Percentiles rank a stretch among this genome's conserved stretches.
phyloP scores from a whole-genome alignment of 1,284 basidiomycete genomes.

The Xerocomus amazonicus region DNA sequence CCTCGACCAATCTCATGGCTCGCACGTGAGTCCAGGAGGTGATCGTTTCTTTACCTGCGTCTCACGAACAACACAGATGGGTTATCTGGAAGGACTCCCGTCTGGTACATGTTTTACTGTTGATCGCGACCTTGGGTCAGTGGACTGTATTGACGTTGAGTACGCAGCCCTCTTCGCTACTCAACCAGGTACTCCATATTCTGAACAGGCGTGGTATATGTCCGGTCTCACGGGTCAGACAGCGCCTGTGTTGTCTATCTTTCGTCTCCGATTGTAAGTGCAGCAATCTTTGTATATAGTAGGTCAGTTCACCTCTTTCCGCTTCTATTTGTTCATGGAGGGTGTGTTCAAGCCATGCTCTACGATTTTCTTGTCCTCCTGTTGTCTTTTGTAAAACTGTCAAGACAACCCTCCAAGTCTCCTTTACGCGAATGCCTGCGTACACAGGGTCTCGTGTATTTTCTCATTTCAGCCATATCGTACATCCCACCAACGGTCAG shows the following conservation, averaged over 20 bases:
- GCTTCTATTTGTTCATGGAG: not conserved
- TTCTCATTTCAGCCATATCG: conserved; percentile 10
- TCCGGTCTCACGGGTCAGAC: not conserved
- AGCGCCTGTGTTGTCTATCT: conserved; percentile 7
- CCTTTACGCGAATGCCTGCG: conserved; percentile 9
- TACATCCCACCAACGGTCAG: conserved; percentile 13
- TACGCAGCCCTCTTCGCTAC: conserved; percentile 2
- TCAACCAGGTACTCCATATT: too few relatives aligned
- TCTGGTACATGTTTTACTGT: conserved; percentile 13
- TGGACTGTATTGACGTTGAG: conserved; percentile 17
- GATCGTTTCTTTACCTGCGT: not conserved
- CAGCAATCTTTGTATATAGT: conserved; percentile 16
- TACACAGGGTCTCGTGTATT: conserved; percentile 22
- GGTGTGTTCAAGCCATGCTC: conserved; percentile 7
- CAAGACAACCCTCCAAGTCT: conserved; percentile 10
- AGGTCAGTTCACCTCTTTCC: not conserved
- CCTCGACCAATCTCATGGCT: conserved; percentile 27
- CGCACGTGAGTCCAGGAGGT: conserved; percentile 17
- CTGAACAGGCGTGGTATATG: conserved; percentile 4
- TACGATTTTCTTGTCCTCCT: conserved; percentile 20
- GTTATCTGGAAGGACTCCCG: conserved; percentile 22
- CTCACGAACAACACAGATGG: conserved; percentile 20
- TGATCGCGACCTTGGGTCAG: conserved; percentile 16
- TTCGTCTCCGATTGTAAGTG: not conserved
- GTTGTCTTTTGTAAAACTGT: conserved; percentile 14